Evolutionary conservation across 2,329 filamentous ascomycete genomes (phyloP).

Genomic region (Aspergillaceae sp.): DNA sequence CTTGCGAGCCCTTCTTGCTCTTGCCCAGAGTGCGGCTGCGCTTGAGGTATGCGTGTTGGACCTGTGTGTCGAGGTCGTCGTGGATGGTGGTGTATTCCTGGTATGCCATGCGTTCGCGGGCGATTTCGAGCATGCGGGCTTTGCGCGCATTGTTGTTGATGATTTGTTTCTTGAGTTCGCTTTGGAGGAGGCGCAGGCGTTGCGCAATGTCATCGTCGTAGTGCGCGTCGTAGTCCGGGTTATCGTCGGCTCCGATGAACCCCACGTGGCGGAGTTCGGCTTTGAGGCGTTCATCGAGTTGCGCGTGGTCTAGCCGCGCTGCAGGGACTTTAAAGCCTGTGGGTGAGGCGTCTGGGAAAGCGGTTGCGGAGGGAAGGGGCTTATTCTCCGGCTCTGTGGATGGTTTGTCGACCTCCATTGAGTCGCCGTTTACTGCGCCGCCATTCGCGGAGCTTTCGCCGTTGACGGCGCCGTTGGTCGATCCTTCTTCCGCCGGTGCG

Average conservation of each 20-base stretch:
- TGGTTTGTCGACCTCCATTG: conserved; percentile 41
- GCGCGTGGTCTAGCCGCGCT: conserved; percentile 72
- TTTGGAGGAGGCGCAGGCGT: conserved; percentile 75
- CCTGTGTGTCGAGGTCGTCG: conserved; percentile 90
- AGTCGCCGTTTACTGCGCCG: conserved; percentile 36
- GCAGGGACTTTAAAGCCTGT: conserved; percentile 72
- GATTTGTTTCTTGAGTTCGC: conserved; percentile 71
- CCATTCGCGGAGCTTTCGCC: conserved; percentile 40
- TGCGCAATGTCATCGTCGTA: conserved; percentile 92
- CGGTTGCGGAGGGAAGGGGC: conserved; percentile 60
- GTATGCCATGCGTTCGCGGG: conserved; percentile 86
- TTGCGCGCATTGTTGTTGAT: conserved; percentile 88
- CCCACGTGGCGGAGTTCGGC: conserved; percentile 87
- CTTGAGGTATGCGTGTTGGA: conserved; percentile 92
- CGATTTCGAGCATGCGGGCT: conserved; percentile 72
- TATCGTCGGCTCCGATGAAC: conserved; percentile 62
- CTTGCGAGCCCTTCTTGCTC: conserved; percentile 75
- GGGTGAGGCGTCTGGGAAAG: conserved; percentile 66
- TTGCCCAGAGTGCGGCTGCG: conserved; percentile 90
- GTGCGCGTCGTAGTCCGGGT: conserved; percentile 76
- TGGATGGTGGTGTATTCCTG: conserved; percentile 96
- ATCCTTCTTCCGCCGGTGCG: conserved; percentile 47
- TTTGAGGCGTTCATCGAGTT: conserved; percentile 83
- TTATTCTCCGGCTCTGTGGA: conserved; percentile 40
- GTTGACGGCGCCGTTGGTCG: conserved; percentile 49